These are phyloP conservation scores for Albifimbria verrucaria DNA, from an alignment of 2,329 filamentous ascomycete species.

Conservation along the genomic window DNA sequence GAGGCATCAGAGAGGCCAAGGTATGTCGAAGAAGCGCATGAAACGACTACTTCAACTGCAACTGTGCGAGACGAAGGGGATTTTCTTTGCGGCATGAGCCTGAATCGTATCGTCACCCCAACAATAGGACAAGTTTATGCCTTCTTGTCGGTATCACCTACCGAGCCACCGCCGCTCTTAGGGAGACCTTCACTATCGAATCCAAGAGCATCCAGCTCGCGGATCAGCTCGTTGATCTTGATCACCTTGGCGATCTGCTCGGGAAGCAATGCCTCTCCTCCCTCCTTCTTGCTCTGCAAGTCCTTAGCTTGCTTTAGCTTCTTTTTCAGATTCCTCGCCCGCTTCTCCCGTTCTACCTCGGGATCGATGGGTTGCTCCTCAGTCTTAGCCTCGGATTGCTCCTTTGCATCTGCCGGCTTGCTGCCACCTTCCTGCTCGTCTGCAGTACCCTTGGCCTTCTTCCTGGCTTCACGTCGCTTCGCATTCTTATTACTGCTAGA, in stretches of 20 bases:
- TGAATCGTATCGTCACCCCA: too few species aligned
- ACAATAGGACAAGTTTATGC: slow-evolving; percentile 20
- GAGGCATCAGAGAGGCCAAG: too few species aligned
- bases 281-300: slow-evolving; percentile 85
- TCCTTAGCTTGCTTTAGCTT: slow-evolving; percentile 93
- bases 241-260: slow-evolving; percentile 98
- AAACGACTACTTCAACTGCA: too few species aligned
- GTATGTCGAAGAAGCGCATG: too few species aligned
- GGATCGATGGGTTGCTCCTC: slow-evolving; percentile 53
- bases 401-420: slow-evolving; percentile 29
- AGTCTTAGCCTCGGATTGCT: slow-evolving; percentile 14
- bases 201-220: slow-evolving; percentile 80
- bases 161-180: slow-evolving; percentile 24
- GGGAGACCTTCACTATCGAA: slow-evolving; percentile 75
- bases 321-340: slow-evolving; percentile 86
- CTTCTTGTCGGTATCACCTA: slow-evolving; percentile 16
- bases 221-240: slow-evolving; percentile 90
- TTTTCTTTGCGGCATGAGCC: too few species aligned
- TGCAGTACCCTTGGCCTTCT: slow-evolving; percentile 49
- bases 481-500: slow-evolving; percentile 77
- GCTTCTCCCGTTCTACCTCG: slow-evolving; percentile 83
- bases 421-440: slow-evolving; percentile 61
- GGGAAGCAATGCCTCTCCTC: slow-evolving; percentile 76
- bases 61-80: too few species aligned
- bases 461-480: slow-evolving; percentile 61